Conservation (phyloP, 2,329 filamentous ascomycete species). For the Penicillium verrucosum region DNA sequence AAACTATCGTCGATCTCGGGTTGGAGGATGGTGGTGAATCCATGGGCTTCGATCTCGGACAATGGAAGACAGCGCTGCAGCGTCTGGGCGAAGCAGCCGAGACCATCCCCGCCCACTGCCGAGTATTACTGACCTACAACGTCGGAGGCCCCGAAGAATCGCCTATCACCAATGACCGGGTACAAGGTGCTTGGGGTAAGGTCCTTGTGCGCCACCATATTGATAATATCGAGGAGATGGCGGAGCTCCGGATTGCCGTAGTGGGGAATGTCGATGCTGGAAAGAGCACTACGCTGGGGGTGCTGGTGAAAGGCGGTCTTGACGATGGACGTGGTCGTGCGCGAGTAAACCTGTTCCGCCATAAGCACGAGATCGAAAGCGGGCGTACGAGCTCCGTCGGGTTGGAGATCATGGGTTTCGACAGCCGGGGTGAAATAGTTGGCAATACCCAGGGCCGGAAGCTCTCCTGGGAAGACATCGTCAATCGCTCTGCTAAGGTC, state of each 20-base stretch:
- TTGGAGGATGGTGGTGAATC: slow-evolving; percentile 85
- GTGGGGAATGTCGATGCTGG: slow-evolving; percentile 98
- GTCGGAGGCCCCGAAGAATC: slow-evolving; percentile 76
- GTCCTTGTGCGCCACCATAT: slow-evolving; percentile 76
- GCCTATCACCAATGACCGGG: slow-evolving; percentile 60
- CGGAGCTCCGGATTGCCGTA: slow-evolving; percentile 93
- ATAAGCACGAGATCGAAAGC: slow-evolving; percentile 97
- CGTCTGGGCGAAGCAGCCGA: slow-evolving; percentile 65
- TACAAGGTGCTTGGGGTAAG: slow-evolving; percentile 78
- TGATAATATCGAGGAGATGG: slow-evolving; percentile 74
- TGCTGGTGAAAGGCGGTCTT: slow-evolving; percentile 89
- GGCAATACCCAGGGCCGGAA: slow-evolving; percentile 77
- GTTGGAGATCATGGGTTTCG: slow-evolving; percentile 98
- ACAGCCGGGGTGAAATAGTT: slow-evolving; percentile 78
- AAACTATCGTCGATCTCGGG: slow-evolving; percentile 87
- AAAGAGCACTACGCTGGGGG: slow-evolving; percentile 93
- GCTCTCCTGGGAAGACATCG: slow-evolving; percentile 96
- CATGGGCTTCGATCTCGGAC: slow-evolving; percentile 69
- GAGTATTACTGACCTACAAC: slow-evolving; percentile 83
- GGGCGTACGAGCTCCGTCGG: slow-evolving; percentile 94
- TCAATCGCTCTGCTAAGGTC: slow-evolving; percentile 88
- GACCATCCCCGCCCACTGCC: slow-evolving; percentile 67
- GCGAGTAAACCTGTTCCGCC: slow-evolving; percentile 90
- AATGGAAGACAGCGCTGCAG: slow-evolving; percentile 71
- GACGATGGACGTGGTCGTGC: slow-evolving; percentile 94